Base-by-base conservation (phyloP, 129 eudicot species). In the Cynara cardunculus region DNA sequence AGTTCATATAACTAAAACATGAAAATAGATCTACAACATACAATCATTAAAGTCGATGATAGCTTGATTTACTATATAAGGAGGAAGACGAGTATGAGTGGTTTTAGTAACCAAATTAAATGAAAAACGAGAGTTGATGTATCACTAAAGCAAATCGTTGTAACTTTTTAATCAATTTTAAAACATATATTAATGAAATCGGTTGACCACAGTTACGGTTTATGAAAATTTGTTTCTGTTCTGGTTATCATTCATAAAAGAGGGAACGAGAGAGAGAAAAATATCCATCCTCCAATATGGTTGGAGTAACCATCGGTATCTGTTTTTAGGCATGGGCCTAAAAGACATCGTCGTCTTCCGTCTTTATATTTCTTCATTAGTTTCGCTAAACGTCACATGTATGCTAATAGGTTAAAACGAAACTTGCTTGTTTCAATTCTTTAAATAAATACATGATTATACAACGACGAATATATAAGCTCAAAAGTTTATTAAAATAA, bases 341-440 rank as follows among this genome's bases (percentile, higher is more conserved):
- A 49, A 69, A 46, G 62, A 81, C 39, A 65, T 64, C 34, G 0
- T 46, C 53, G 24, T n/a, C 69, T 41, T 75, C 70, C 64, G 28
- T 82, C 25, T 64, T 75, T 67, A 71, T 71, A 69, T 69, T 82
- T 53, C 73, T 69, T 82, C 65, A 3, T 18, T 53, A 53, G 1
- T 82, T 70, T 69, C 25, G 22, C 81, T 26, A 69, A 25, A 82
- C 31, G n/a, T 34, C 65, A 80, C 78, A 53, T 76, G 77, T 82
- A 39, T 68, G 24, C 19, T 49, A 2, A 75, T 75, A 56, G 70
- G 67, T 69, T 70, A 56, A 75, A 30, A 76, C 78, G 65, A 69
- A 69, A 76, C 74, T 69, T 32, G 32, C 25, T 28, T 28, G 22
- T 24, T 67, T 75, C 16, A 25, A 32, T n/a, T 65, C 27, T 32